These are phyloP conservation scores for Phanerochaete sordida DNA, from an alignment of 768 basidiomycete genomes.

Conservation along the genomic window DNA sequence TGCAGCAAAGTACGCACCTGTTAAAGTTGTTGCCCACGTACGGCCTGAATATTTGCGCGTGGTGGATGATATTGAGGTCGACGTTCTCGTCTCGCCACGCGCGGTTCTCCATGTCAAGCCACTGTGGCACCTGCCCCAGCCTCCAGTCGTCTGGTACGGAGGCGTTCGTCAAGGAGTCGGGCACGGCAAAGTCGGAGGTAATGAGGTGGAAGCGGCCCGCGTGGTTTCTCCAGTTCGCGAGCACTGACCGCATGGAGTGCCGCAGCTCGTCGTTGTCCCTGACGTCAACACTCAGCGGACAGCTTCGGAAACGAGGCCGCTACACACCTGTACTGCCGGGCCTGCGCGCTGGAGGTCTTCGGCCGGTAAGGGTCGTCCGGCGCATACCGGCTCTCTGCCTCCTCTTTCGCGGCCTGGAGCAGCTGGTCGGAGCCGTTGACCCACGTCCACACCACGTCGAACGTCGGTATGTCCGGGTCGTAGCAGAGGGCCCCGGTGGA, in stretches of 20 bases:
- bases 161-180: slow-evolving; percentile 11
- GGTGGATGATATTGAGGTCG: slow-evolving; percentile 29
- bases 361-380: slow-evolving; percentile 22
- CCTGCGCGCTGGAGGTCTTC: slow-evolving; percentile 12
- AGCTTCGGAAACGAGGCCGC: not conserved
- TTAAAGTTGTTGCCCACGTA: slow-evolving; percentile 28
- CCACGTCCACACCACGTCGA: slow-evolving; percentile 32
- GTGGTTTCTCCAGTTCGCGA: slow-evolving; percentile 26
- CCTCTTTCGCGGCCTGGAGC: slow-evolving; percentile 14
- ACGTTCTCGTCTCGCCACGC: slow-evolving; percentile 26
- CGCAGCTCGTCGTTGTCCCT: slow-evolving; percentile 37
- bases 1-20: slow-evolving; percentile 20
- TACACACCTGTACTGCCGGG: slow-evolving; percentile 23
- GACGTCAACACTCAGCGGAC: not conserved
- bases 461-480: slow-evolving; percentile 8
- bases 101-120: slow-evolving; percentile 28
- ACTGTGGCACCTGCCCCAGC: slow-evolving; percentile 37
- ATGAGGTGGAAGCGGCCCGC: slow-evolving; percentile 30
- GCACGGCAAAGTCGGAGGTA: slow-evolving; percentile 31
- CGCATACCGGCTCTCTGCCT: slow-evolving; percentile 12
- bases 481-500: slow-evolving; percentile 15
- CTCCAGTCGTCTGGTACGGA: slow-evolving; percentile 19
- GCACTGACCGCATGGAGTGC: slow-evolving; percentile 32
- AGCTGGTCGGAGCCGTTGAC: slow-evolving; percentile 29
- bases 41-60: slow-evolving; percentile 24